These are phyloP conservation scores for Cercophora samala DNA, from an alignment of 495 filamentous ascomycete species.

Conservation along the genomic window DNA sequence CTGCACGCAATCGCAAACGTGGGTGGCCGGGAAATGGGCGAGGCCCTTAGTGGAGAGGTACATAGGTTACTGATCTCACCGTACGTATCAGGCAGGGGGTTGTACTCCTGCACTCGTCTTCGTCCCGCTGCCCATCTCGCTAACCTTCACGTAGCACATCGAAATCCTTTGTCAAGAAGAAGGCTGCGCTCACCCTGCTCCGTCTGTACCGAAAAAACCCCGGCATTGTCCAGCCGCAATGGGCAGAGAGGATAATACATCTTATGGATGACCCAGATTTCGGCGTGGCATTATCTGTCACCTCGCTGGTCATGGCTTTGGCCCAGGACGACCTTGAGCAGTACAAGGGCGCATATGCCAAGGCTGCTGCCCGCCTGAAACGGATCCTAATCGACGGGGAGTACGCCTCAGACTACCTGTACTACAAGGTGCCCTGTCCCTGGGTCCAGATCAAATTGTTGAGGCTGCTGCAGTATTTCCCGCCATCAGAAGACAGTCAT, in stretches of 20 bases:
- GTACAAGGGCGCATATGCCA: constrained; percentile 91
- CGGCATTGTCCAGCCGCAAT: constrained; percentile 89
- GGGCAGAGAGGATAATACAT: constrained; percentile 95
- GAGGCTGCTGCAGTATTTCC: constrained; percentile 89
- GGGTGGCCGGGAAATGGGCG: constrained; percentile 93
- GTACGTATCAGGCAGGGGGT: constrained; percentile 50
- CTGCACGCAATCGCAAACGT: constrained; percentile 98
- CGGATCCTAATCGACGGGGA: constrained; percentile 85
- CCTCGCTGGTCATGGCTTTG: constrained; percentile 92
- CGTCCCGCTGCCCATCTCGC: neutral
- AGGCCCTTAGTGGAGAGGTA: constrained; percentile 88
- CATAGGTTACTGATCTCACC: constrained; percentile 94
- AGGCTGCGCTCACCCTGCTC: constrained; percentile 93
- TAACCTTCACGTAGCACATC: constrained; percentile 62
- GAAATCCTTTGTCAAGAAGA: constrained; percentile 98
- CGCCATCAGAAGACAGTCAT: constrained; percentile 87
- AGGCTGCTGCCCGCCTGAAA: constrained; percentile 85
- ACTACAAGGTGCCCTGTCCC: constrained; percentile 98
- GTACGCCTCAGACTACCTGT: constrained; percentile 82
- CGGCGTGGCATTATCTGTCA: constrained; percentile 92
- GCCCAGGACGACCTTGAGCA: constrained; percentile 90
- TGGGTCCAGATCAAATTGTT: constrained; percentile 98
- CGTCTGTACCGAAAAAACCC: constrained; percentile 93
- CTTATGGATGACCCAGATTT: constrained; percentile 97
- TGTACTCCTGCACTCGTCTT: neutral